These are phyloP conservation scores for Podila clonocystis DNA, from an alignment of 192 early-diverging fungal genomes.

Conservation along the genomic window DNA sequence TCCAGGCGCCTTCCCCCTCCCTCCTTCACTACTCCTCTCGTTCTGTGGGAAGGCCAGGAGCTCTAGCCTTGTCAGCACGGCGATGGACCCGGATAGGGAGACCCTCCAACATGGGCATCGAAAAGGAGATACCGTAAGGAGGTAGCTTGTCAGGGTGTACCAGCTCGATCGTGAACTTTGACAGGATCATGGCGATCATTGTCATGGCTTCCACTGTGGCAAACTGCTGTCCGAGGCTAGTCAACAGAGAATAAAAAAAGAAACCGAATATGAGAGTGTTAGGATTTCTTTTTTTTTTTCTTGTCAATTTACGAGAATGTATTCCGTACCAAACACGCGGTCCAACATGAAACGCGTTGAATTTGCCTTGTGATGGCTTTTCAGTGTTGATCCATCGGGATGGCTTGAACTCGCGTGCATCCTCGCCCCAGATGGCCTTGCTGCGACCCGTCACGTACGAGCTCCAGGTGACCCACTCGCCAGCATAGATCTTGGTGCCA, in stretches of 20 bases:
- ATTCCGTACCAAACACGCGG: slow-evolving; percentile 28
- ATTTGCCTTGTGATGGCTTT: slow-evolving; percentile 46
- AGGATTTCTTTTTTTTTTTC: too few relatives aligned
- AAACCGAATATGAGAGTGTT: too few relatives aligned
- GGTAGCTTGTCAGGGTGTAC: background rate
- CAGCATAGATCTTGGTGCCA: slow-evolving; percentile 63
- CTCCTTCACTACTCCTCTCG: too few relatives aligned
- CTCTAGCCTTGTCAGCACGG: too few relatives aligned
- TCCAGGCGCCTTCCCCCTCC: too few relatives aligned
- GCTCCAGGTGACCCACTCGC: slow-evolving; percentile 56
- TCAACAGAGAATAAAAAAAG: too few relatives aligned
- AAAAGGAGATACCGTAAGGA: background rate
- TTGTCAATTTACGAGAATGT: too few relatives aligned
- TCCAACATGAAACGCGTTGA: slow-evolving; percentile 43
- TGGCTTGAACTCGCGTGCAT: slow-evolving; percentile 67
- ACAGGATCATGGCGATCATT: slow-evolving; percentile 27
- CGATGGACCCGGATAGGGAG: background rate
- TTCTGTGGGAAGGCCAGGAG: too few relatives aligned
- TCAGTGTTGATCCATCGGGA: slow-evolving; percentile 62
- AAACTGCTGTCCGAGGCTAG: slow-evolving; percentile 26
- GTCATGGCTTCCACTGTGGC: slow-evolving; percentile 44
- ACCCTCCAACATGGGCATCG: background rate
- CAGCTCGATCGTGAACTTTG: slow-evolving; percentile 26
- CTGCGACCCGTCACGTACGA: slow-evolving; percentile 65
- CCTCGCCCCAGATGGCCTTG: slow-evolving; percentile 66